A percentile compares a stretch with the other conserved stretches of the same genome.
phyloP scores from a whole-genome alignment of 1,139 yeast genomes.

The Lodderomyces margitis region DNA sequence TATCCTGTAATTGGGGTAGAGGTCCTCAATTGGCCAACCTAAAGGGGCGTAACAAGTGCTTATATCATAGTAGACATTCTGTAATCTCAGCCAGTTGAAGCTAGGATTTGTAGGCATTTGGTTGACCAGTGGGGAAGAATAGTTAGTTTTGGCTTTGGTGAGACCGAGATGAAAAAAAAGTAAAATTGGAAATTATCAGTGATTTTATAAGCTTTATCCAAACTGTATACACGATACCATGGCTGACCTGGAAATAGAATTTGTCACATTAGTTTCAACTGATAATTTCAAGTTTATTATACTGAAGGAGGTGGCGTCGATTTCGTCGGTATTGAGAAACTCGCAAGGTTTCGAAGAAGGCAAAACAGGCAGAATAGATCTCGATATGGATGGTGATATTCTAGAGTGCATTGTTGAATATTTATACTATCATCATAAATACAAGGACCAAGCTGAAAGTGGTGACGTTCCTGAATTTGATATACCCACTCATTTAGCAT shows the following conservation, averaged over 20 bases:
- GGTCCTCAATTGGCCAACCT: conserved; percentile 35
- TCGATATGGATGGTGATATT: conserved; percentile 71
- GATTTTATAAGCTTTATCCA: no score
- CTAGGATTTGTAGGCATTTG: conserved; percentile 42
- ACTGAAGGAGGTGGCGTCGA: conserved; percentile 73
- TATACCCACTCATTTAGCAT: conserved; percentile 90
- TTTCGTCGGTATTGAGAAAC: conserved; percentile 76
- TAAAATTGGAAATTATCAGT: no score
- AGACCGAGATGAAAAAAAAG: not conserved
- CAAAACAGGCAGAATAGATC: conserved; percentile 45
- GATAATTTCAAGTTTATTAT: conserved; percentile 70
- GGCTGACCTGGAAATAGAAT: conserved; percentile 20
- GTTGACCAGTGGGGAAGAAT: not conserved
- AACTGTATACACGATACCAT: not conserved
- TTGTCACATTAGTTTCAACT: conserved; percentile 69
- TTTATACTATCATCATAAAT: conserved; percentile 71
- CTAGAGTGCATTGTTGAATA: conserved; percentile 85
- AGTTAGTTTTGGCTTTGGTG: not conserved
- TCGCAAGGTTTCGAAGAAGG: conserved; percentile 63
- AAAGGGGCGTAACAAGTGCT: conserved; percentile 42
- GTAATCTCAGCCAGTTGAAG: conserved; percentile 61
- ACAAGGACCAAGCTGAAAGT: conserved; percentile 52
- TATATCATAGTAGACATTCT: conserved; percentile 58
- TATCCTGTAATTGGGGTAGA: conserved; percentile 28
- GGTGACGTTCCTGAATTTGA: conserved; percentile 78